These are phyloP conservation scores for Thraustotheca clavata DNA, from an alignment of 352 stramenopile genomes.

Conservation along the genomic window DNA sequence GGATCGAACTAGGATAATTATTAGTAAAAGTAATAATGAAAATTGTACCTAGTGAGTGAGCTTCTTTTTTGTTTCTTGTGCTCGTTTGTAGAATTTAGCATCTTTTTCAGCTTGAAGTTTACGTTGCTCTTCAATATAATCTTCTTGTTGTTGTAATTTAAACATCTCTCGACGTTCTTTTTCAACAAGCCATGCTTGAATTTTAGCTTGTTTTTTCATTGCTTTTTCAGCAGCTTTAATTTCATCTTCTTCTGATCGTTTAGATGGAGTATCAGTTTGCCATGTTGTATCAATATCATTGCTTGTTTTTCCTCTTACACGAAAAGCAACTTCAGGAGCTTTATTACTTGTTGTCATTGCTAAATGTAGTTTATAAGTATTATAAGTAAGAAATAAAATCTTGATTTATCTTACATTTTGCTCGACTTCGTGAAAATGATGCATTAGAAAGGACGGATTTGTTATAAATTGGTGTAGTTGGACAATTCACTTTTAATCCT, in stretches of 20 bases:
- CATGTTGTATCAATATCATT: background rate
- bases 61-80: slow-evolving; percentile 17
- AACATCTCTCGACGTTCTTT: slow-evolving; percentile 81
- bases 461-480: slow-evolving; percentile 18
- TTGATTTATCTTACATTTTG: background rate
- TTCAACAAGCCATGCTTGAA: slow-evolving; percentile 84
- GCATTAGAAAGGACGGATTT: slow-evolving; percentile 25
- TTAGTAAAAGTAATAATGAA: background rate
- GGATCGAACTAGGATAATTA: background rate
- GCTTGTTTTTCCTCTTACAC: slow-evolving; percentile 32
- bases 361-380: too few relatives aligned
- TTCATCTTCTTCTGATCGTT: slow-evolving; percentile 26
- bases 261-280: slow-evolving; percentile 17
- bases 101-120: slow-evolving; percentile 16
- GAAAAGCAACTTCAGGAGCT: slow-evolving; percentile 44
- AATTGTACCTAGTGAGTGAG: background rate
- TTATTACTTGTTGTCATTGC: background rate
- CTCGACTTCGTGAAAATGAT: background rate
- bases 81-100: slow-evolving; percentile 17
- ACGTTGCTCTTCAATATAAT: slow-evolving; percentile 22
- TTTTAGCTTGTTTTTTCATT: slow-evolving; percentile 84
- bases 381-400: background rate
- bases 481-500: slow-evolving; percentile 17
- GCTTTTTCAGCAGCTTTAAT: slow-evolving; percentile 39
- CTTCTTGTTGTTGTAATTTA: slow-evolving; percentile 62